phyloP scores from a whole-genome alignment of 768 basidiomycete genomes.

The Rhodotorula diobovata region DNA sequence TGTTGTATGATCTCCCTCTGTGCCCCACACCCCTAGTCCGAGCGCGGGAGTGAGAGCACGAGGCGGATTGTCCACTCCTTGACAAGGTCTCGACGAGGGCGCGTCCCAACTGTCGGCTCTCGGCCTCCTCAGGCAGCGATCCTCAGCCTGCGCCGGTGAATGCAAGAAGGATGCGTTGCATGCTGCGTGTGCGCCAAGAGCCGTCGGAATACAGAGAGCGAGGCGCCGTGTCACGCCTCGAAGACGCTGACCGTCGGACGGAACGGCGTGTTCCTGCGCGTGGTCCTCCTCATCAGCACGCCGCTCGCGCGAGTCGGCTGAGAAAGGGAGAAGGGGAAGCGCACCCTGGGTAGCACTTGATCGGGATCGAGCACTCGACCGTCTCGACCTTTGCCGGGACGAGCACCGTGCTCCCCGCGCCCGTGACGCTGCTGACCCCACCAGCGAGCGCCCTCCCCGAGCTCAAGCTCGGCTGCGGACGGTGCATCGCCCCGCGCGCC shows the following conservation, averaged over 20 bases:
- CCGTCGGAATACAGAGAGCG: neutral
- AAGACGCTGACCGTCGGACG: conserved; percentile 29
- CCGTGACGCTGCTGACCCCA: conserved; percentile 31
- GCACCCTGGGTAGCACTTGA: conserved; percentile 82
- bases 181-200: neutral
- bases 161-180: neutral
- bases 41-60: no score
- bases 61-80: no score
- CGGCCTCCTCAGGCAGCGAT: no score
- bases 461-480: conserved; percentile 12
- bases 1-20: no score
- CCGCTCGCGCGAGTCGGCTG: neutral
- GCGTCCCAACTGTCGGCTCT: no score
- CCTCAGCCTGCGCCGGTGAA: no score
- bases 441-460: conserved; percentile 11
- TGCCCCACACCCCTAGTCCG: no score
- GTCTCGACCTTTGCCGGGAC: conserved; percentile 64
- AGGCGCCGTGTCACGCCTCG: conserved; percentile 15
- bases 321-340: conserved; percentile 60
- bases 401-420: conserved; percentile 38
- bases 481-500: conserved; percentile 24
- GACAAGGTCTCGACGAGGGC: no score
- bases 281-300: neutral
- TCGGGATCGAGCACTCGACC: conserved; percentile 89
- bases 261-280: conserved; percentile 35